These are phyloP conservation scores for Bullera alba DNA, from an alignment of 768 basidiomycete genomes.

Conservation along the genomic window DNA sequence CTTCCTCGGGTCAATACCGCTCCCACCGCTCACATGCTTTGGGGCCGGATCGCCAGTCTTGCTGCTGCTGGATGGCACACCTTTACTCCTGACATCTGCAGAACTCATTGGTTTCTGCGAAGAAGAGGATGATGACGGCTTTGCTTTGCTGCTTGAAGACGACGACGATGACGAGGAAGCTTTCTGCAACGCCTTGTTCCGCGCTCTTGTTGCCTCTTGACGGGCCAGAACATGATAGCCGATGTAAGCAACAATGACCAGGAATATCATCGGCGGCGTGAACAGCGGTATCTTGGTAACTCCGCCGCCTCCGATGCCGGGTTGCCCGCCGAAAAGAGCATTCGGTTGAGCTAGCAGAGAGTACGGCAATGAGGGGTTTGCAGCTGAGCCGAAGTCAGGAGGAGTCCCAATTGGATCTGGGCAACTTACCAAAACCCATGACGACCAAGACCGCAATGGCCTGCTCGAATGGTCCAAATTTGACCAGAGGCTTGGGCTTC, in stretches of 20 bases:
- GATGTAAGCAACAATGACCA: slow-evolving; percentile 38
- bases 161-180: slow-evolving; percentile 17
- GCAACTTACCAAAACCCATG: slow-evolving; percentile 33
- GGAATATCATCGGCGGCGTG: slow-evolving; percentile 38
- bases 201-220: slow-evolving; percentile 33
- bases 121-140: slow-evolving; percentile 5
- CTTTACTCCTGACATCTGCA: slow-evolving; percentile 21
- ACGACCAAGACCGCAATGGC: slow-evolving; percentile 33
- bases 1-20: slow-evolving; percentile 14
- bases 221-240: slow-evolving; percentile 39
- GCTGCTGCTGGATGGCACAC: slow-evolving; percentile 13
- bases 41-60: slow-evolving; percentile 24
- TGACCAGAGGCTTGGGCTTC: slow-evolving; percentile 9
- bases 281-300: slow-evolving; percentile 26
- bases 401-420: background rate
- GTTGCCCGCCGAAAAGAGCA: background rate
- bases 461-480: slow-evolving; percentile 41
- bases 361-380: slow-evolving; percentile 11
- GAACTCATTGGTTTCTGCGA: slow-evolving; percentile 4
- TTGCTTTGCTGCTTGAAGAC: background rate
- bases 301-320: slow-evolving; percentile 7
- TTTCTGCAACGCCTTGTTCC: slow-evolving; percentile 22
- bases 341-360: slow-evolving; percentile 4
- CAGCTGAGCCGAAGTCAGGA: slow-evolving; percentile 2
- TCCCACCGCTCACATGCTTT: slow-evolving; percentile 25